Evolutionary conservation across 2,329 filamentous ascomycete species (phyloP), one percentile per base, ranked within the genome.

Genomic region (Pseudocercospora macadamiae): DNA sequence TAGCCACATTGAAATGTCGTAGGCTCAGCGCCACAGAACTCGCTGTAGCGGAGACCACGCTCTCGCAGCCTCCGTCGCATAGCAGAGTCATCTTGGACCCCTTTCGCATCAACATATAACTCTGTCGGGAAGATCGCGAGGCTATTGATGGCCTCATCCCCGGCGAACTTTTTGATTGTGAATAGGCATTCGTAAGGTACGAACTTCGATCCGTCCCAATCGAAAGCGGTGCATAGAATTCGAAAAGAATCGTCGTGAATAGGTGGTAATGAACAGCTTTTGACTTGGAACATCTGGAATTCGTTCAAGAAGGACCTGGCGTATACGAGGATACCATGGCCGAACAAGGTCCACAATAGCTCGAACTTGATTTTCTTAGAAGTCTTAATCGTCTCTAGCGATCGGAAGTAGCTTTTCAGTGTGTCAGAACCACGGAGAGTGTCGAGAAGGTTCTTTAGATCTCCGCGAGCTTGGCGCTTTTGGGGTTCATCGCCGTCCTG

Each of bases 141-240:
- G 3, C 12, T 44, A 25, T 54, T 32, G 21, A 61, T 51, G 8
- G 32, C 18, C 32, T 19, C 48, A 18, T 60, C 58, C 9, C 14
- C 36, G 6, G 26, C 19, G 19, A 30, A 32, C 19, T 48, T 32
- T 14, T 30, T 26, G 7, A 61, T 42, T 9, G 9, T n/a, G 48
- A 61, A 58, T 12, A 7, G 14, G 51, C 54, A 61, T 4, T 44
- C 16, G 34, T 42, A 57, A 3, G 12, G n/a, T 10, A 6, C 12
- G 34, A 58, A 61, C 10, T 51, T 61, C 2, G 14, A 30, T 6
- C 59, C 59, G 51, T 61, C 55, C 48, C 54, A 61, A 32, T 61
- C 59, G 42, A 61, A 16, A 16, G 54, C 48, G 10, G 23, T 16
- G 30, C 53, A 60, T 19, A 8, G 12, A 7, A 56, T 47, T 14